Evolutionary conservation across 129 eudicot genomes (phyloP).

Genomic region (Sambucus nigra): DNA sequence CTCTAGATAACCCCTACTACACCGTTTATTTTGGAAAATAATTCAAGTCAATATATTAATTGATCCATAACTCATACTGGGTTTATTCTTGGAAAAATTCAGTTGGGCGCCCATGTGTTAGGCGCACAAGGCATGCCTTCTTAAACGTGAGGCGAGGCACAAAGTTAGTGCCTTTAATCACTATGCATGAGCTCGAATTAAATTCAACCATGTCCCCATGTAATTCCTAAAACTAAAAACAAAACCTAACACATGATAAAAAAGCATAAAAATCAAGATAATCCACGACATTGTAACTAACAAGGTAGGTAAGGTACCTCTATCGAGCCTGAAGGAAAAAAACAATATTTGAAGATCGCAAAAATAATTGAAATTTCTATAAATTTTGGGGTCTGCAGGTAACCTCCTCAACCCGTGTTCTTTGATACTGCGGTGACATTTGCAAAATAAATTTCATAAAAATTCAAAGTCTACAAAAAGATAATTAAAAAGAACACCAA

Average conservation of each 20-base stretch:
- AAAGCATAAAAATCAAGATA: too few relatives aligned
- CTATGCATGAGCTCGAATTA: too few relatives aligned
- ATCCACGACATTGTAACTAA: background rate
- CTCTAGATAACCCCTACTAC: too few relatives aligned
- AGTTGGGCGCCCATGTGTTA: too few relatives aligned
- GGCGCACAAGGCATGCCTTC: too few relatives aligned
- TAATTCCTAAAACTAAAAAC: background rate
- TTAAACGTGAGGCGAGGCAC: too few relatives aligned
- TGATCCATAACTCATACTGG: too few relatives aligned
- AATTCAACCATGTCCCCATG: too few relatives aligned
- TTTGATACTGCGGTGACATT: slow-evolving; percentile 70
- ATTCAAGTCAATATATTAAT: too few relatives aligned
- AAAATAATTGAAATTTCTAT: slow-evolving; percentile 23
- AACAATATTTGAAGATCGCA: slow-evolving; percentile 32
- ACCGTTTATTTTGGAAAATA: too few relatives aligned
- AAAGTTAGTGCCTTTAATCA: too few relatives aligned
- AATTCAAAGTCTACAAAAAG: slow-evolving; percentile 7
- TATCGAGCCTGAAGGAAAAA: slow-evolving; percentile 30
- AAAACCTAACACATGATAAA: background rate
- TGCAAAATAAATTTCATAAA: slow-evolving; percentile 46
- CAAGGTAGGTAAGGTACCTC: slow-evolving; percentile 34
- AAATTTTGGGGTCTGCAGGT: slow-evolving; percentile 34
- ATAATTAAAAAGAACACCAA: background rate
- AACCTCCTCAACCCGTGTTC: slow-evolving; percentile 66
- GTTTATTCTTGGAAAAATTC: too few relatives aligned